These are phyloP conservation scores for Tuber borchii DNA, from an alignment of 495 filamentous ascomycete species.

Conservation along the genomic window DNA sequence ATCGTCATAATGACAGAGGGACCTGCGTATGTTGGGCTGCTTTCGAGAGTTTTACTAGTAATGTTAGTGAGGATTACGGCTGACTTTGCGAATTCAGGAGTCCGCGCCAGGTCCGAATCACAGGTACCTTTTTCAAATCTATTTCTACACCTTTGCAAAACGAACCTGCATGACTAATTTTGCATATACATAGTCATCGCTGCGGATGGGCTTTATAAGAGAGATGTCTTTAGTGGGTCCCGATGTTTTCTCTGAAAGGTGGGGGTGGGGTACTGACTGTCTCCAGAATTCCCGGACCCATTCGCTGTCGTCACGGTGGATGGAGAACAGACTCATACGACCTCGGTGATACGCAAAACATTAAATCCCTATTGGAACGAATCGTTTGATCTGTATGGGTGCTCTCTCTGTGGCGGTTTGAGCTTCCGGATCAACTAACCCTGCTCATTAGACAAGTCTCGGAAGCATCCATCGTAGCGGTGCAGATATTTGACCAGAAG, in stretches of 20 bases:
- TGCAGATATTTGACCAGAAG: conserved; percentile 99
- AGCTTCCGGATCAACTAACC: conserved; percentile 7
- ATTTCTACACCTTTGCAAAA: conserved; percentile 22
- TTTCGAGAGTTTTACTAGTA: conserved; percentile 14
- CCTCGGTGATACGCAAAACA: conserved; percentile 90
- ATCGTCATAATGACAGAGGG: conserved; percentile 35
- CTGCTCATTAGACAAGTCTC: conserved; percentile 49
- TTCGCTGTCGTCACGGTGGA: conserved; percentile 95
- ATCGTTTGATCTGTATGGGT: conserved; percentile 83
- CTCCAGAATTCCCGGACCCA: conserved; percentile 85
- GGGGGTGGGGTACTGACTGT: conserved; percentile 32
- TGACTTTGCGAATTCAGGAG: conserved; percentile 46
- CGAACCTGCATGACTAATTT: background rate
- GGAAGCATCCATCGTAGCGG: conserved; percentile 91
- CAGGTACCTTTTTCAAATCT: conserved; percentile 49
- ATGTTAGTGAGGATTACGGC: conserved; percentile 29
- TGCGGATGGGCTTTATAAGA: conserved; percentile 95
- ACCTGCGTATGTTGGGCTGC: conserved; percentile 32
- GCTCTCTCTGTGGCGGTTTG: conserved; percentile 12
- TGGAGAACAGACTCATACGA: conserved; percentile 94
- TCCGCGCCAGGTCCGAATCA: conserved; percentile 58
- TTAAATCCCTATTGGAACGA: conserved; percentile 99
- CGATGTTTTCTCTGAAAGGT: conserved; percentile 28
- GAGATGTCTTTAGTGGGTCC: conserved; percentile 91
- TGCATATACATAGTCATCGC: conserved; percentile 67